A percentile compares a stretch with the other conserved stretches of the same genome.
Conservation (phyloP, 106 monocot genomes). For the Apostasia shenzhenica region DNA sequence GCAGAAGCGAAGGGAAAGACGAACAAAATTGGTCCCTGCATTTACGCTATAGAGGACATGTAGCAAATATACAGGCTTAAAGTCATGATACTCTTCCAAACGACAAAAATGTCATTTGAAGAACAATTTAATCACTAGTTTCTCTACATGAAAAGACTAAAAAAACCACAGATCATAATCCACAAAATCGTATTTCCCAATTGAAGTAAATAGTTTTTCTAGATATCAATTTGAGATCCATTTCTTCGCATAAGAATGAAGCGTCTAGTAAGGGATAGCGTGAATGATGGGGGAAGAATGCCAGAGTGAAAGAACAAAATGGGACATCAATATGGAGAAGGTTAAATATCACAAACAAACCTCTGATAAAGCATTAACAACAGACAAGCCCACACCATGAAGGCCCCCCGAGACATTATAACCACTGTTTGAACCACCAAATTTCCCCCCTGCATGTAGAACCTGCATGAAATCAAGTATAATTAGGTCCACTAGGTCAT, state of each 20-base stretch:
- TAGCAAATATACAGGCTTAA: too few species aligned
- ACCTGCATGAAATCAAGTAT: conserved; percentile 33
- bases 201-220: not conserved
- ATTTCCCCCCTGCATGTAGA: conserved; percentile 96
- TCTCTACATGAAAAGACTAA: too few species aligned
- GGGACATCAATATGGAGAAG: not conserved
- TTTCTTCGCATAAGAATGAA: not conserved
- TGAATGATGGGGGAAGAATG: not conserved
- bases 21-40: too few species aligned
- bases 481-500: too few species aligned
- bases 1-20: too few species aligned
- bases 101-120: too few species aligned
- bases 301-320: not conserved
- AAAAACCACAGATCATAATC: not conserved
- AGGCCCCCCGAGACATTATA: conserved; percentile 93
- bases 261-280: not conserved
- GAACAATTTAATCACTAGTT: too few species aligned
- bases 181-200: not conserved
- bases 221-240: not conserved
- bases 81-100: too few species aligned
- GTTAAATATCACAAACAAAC: conserved; percentile 19
- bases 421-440: conserved; percentile 92
- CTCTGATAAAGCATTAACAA: conserved; percentile 99
- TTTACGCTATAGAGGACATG: too few species aligned
- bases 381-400: conserved; percentile 97